These are phyloP conservation scores for Rosa rugosa DNA, from an alignment of 306 rosid species.

Conservation along the genomic window DNA sequence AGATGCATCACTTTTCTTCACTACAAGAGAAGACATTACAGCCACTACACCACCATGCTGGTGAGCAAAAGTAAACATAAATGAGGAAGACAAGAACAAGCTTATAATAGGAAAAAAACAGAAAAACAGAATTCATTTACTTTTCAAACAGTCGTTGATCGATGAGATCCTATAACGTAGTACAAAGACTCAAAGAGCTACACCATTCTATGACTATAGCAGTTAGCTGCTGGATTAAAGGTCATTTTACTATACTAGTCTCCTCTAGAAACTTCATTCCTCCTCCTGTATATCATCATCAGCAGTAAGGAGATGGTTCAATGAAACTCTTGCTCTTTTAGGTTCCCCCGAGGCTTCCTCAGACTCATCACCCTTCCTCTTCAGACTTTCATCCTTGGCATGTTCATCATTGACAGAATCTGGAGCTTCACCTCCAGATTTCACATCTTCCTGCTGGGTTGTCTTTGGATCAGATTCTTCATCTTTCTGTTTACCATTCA, in stretches of 20 bases:
- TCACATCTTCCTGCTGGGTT: constrained; percentile 37
- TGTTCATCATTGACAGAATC: constrained; percentile 38
- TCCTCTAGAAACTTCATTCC: constrained; percentile 37
- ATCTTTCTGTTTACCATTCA: constrained; percentile 35
- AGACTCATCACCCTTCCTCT: constrained; percentile 57
- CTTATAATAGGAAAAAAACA: background rate
- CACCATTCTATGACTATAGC: background rate
- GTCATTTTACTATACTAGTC: constrained; percentile 9
- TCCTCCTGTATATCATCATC: constrained; percentile 74
- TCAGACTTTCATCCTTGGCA: constrained; percentile 32
- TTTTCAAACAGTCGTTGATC: background rate
- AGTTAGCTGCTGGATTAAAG: constrained; percentile 16
- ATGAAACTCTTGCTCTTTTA: constrained; percentile 55
- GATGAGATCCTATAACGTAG: background rate
- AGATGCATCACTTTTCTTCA: background rate
- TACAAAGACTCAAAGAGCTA: constrained; percentile 5
- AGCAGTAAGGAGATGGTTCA: constrained; percentile 68
- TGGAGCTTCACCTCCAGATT: constrained; percentile 34
- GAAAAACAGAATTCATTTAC: background rate
- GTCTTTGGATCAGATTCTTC: constrained; percentile 46
- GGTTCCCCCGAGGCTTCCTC: constrained; percentile 44
- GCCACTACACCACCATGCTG: background rate
- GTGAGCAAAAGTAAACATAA: background rate
- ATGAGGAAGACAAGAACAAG: background rate
- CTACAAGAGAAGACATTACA: background rate